Conservation (phyloP, 164 flowering plant species). For the Protea cynaroides region DNA sequence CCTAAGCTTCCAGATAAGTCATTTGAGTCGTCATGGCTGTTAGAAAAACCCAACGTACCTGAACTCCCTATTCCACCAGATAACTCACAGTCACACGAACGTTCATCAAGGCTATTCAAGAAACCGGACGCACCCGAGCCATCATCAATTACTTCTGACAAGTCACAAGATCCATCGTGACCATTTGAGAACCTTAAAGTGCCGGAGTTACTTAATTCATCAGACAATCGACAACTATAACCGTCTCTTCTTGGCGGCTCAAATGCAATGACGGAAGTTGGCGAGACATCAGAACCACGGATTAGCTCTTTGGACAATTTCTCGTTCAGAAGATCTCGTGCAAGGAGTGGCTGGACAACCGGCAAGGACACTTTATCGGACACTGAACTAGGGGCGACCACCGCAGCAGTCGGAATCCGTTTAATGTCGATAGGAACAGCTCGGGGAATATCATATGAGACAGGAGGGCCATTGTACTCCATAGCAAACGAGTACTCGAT, state of each 20-base stretch:
- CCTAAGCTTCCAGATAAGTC: conserved; percentile 30
- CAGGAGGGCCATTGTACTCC: conserved; percentile 72
- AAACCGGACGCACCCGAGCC: conserved; percentile 17
- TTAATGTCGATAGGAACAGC: conserved; percentile 57
- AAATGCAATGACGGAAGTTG: conserved; percentile 17
- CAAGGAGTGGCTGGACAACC: conserved; percentile 57
- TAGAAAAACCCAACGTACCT: background rate
- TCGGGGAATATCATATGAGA: conserved; percentile 47
- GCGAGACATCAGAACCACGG: conserved; percentile 18
- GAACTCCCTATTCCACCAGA: background rate
- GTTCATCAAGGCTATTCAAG: conserved; percentile 16
- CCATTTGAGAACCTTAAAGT: conserved; percentile 3
- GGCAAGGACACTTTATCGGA: conserved; percentile 39
- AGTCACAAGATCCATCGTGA: conserved; percentile 18
- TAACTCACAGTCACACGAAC: conserved; percentile 7
- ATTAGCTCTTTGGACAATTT: conserved; percentile 15
- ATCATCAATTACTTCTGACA: conserved; percentile 9
- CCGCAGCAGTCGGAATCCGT: conserved; percentile 51
- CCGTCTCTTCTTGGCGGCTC: conserved; percentile 11
- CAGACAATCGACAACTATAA: conserved; percentile 28
- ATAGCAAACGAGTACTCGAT: conserved; percentile 66
- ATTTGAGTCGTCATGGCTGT: conserved; percentile 14
- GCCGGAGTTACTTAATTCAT: conserved; percentile 24
- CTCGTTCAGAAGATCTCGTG: conserved; percentile 12
- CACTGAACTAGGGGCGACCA: conserved; percentile 24